A percentile compares a stretch with the other conserved stretches of the same genome.
These are phyloP conservation scores for Pseudogymnoascus sp. DNA, from an alignment of 2,329 filamentous ascomycete species.

Conservation along the genomic window DNA sequence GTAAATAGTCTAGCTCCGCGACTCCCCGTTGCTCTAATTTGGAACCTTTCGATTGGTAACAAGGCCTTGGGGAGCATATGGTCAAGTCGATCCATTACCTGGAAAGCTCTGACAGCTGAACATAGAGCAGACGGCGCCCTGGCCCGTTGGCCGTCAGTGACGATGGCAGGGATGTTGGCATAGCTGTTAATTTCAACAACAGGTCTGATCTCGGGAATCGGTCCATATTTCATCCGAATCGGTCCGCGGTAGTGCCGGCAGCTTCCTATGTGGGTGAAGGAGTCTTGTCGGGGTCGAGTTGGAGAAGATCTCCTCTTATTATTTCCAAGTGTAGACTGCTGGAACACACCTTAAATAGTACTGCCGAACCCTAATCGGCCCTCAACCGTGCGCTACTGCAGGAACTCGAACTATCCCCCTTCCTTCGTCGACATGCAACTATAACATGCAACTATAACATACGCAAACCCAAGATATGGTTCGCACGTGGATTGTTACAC, in stretches of 20 bases:
- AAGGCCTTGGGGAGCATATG: neutral
- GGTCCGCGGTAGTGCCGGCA: neutral
- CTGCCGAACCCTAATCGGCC: slow-evolving; percentile 1
- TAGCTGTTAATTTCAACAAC: neutral
- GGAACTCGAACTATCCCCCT: neutral
- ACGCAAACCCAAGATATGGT: neutral
- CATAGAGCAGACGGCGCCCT: neutral
- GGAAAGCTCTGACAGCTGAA: neutral
- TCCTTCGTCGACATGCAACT: neutral
- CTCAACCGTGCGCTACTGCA: slow-evolving; percentile 4
- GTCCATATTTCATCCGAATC: neutral
- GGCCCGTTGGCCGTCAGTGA: neutral
- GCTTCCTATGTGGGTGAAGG: neutral
- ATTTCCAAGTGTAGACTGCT: neutral
- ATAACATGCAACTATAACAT: neutral
- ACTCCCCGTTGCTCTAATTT: neutral
- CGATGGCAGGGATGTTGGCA: neutral
- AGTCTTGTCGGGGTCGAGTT: neutral
- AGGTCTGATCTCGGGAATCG: neutral
- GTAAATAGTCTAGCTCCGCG: too few species aligned
- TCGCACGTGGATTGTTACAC: neutral
- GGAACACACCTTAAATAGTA: neutral
- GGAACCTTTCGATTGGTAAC: neutral
- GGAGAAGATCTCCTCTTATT: neutral
- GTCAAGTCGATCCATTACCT: neutral